A percentile compares a stretch with the other conserved stretches of the same genome.
phyloP scores from a whole-genome alignment of 331 rosid species.

The Ulmus americana region DNA sequence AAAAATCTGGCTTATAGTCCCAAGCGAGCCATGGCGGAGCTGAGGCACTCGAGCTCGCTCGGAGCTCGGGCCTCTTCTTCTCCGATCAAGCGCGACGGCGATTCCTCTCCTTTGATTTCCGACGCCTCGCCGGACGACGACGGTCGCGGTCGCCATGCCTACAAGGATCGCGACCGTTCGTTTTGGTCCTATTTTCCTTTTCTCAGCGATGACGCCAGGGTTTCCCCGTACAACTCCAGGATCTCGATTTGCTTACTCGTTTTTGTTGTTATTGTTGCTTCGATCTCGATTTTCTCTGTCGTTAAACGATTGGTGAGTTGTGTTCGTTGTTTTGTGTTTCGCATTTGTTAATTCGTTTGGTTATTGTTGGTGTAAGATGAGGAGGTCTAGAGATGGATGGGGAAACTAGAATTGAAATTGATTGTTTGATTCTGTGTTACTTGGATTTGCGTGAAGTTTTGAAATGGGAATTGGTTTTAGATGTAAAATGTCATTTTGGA shows the following conservation, averaged over 20 bases:
- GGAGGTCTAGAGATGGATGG: neutral
- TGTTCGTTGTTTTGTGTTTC: conserved; percentile 4
- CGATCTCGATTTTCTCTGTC: conserved; percentile 49
- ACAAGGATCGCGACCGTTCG: conserved; percentile 75
- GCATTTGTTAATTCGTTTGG: conserved; percentile 1
- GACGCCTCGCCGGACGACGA: conserved; percentile 38
- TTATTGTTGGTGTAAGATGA: too few species aligned
- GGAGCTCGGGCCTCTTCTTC: conserved; percentile 70
- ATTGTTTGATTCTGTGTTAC: neutral
- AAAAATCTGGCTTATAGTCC: conserved; percentile 37
- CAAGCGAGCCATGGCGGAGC: conserved; percentile 83
- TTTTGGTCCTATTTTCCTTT: conserved; percentile 44
- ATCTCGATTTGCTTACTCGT: conserved; percentile 47
- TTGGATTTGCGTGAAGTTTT: conserved; percentile 4
- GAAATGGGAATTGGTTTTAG: neutral
- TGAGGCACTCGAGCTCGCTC: conserved; percentile 62
- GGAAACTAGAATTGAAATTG: neutral
- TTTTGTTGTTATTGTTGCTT: conserved; percentile 37
- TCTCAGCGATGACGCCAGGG: conserved; percentile 75
- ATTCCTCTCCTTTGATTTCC: conserved; percentile 54
- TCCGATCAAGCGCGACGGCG: conserved; percentile 84
- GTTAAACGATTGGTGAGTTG: conserved; percentile 51
- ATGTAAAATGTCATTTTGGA: neutral
- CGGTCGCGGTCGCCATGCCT: conserved; percentile 55
- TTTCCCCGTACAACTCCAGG: conserved; percentile 55